A percentile compares a stretch with the other conserved stretches of the same genome.
Conservation (phyloP, 768 basidiomycete genomes). For the Rhizopogon salebrosus region DNA sequence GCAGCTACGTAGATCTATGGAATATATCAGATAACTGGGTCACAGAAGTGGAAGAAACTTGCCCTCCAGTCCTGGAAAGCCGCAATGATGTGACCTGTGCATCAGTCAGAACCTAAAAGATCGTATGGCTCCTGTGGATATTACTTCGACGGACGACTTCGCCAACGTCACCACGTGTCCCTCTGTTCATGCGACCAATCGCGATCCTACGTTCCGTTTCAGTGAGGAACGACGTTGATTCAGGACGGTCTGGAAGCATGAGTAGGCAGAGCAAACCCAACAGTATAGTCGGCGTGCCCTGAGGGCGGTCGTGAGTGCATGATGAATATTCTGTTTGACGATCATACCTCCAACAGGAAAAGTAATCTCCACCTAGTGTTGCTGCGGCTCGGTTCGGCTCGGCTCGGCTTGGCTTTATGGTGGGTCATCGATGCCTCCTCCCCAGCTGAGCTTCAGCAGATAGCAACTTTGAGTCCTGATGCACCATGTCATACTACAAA, state of each 20-base stretch:
- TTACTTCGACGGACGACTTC: conserved; percentile 35
- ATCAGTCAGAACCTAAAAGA: conserved; percentile 1
- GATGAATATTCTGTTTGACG: not conserved
- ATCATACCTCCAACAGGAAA: conserved; percentile 23
- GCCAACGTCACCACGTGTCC: conserved; percentile 37
- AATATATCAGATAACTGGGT: conserved; percentile 5
- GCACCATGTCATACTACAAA: too few species aligned
- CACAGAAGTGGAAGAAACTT: not conserved
- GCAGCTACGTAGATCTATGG: conserved; percentile 39
- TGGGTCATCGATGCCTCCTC: too few species aligned
- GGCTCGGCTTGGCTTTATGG: too few species aligned
- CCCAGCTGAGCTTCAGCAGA: too few species aligned
- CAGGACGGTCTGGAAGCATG: conserved; percentile 26
- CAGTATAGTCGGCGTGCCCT: conserved; percentile 54
- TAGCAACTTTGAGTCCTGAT: too few species aligned
- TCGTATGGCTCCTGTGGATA: not conserved
- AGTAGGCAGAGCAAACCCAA: conserved; percentile 23
- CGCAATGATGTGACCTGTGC: conserved; percentile 33
- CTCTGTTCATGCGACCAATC: conserved; percentile 33
- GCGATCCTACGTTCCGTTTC: conserved; percentile 28
- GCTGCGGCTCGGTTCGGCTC: too few species aligned
- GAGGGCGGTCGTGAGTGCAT: not conserved
- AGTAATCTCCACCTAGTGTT: too few species aligned
- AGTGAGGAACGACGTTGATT: conserved; percentile 31
- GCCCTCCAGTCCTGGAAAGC: conserved; percentile 46